These are phyloP conservation scores for Astrocystis sublimbata DNA, from an alignment of 495 filamentous ascomycete species.

Conservation along the genomic window DNA sequence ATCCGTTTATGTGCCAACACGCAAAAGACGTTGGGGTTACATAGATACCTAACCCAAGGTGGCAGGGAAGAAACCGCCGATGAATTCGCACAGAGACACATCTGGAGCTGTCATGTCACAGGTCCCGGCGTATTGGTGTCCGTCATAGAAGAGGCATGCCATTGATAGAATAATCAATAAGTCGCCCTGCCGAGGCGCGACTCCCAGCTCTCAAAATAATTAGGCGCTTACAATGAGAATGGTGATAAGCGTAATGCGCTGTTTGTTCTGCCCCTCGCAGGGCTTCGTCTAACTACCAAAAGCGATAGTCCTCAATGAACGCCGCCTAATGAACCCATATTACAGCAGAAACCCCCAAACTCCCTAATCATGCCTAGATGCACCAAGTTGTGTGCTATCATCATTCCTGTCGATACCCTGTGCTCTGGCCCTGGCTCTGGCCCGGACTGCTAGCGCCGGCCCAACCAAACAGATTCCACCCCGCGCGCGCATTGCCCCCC, in stretches of 20 bases:
- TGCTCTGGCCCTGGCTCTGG: conserved; percentile 16
- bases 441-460: conserved; percentile 23
- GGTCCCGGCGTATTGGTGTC: conserved; percentile 13
- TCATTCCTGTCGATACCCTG: conserved; percentile 14
- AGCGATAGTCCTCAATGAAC: conserved; percentile 15
- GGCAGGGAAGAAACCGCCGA: conserved; percentile 6
- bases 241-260: conserved; percentile 6
- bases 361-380: conserved; percentile 1
- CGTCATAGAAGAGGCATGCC: conserved; percentile 16
- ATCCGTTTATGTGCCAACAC: neutral
- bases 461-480: conserved; percentile 67
- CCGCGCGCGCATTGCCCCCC: conserved; percentile 26
- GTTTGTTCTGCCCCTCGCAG: conserved; percentile 14
- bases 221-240: conserved; percentile 7
- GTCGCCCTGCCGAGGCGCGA: conserved; percentile 10
- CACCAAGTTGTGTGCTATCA: neutral
- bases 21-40: neutral
- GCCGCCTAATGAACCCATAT: conserved; percentile 13
- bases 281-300: conserved; percentile 13
- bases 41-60: neutral
- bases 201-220: conserved; percentile 23
- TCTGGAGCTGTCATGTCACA: conserved; percentile 13
- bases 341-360: conserved; percentile 4
- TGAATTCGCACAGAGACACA: no score
- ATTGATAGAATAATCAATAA: conserved; percentile 26